phyloP scores from a whole-genome alignment of 495 filamentous ascomycete genomes.

The Aspergillus hancockii region DNA sequence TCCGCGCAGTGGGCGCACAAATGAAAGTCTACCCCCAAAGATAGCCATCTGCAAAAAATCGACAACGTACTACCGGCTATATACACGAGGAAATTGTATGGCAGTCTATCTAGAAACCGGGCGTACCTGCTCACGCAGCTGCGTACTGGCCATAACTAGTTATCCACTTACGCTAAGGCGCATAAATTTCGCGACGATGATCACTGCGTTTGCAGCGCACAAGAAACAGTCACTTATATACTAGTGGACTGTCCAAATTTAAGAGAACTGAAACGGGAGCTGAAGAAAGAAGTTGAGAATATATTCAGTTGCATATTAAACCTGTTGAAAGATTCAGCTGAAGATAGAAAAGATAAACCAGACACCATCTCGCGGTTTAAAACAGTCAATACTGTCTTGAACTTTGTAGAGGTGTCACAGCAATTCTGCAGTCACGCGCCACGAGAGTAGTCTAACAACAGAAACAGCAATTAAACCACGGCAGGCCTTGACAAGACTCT shows the following conservation, averaged over 20 bases:
- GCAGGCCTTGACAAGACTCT: constrained; percentile 31
- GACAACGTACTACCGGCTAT: constrained; percentile 14
- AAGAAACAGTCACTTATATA: constrained; percentile 23
- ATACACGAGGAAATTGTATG: constrained; percentile 13
- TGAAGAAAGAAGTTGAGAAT: constrained; percentile 21
- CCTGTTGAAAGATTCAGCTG: constrained; percentile 25
- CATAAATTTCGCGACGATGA: constrained; percentile 20
- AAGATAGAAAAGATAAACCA: constrained; percentile 29
- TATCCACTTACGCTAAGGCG: constrained; percentile 16
- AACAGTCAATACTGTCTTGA: constrained; percentile 26
- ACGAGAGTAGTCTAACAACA: constrained; percentile 28
- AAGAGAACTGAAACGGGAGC: constrained; percentile 15
- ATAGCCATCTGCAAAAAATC: constrained; percentile 16
- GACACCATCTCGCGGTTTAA: constrained; percentile 22
- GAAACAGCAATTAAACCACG: constrained; percentile 26
- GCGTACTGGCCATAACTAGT: constrained; percentile 23
- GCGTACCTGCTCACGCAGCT: constrained; percentile 23
- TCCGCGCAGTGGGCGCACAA: constrained; percentile 14
- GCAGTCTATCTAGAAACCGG: constrained; percentile 14
- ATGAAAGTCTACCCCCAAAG: constrained; percentile 17
- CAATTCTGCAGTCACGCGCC: constrained; percentile 31
- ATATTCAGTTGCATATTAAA: constrained; percentile 26
- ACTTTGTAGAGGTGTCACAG: constrained; percentile 33
- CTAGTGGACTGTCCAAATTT: constrained; percentile 19
- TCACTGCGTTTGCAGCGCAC: constrained; percentile 18